Evolutionary conservation across 116 monocot genomes (phyloP).

Genomic region (Posidonia oceanica): DNA sequence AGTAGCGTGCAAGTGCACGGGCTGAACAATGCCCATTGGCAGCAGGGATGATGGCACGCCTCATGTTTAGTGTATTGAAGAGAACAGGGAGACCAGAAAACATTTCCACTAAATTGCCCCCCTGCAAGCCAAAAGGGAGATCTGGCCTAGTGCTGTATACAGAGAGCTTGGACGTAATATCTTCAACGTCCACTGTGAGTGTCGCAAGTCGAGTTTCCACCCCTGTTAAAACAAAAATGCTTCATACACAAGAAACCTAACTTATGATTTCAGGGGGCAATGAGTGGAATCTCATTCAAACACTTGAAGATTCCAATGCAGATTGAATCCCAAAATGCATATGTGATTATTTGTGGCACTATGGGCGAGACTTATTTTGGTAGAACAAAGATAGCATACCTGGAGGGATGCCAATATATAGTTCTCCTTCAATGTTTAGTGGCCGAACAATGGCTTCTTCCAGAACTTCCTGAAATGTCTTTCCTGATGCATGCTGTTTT

Average conservation of each 20-base stretch:
- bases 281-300: too few relatives aligned
- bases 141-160: conserved; percentile 21
- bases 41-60: conserved; percentile 87
- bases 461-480: conserved; percentile 82
- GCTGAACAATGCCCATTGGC: conserved; percentile 94
- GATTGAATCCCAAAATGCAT: neutral
- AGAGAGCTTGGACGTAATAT: conserved; percentile 37
- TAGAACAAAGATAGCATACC: conserved; percentile 29
- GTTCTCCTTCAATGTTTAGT: conserved; percentile 81
- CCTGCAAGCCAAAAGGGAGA: conserved; percentile 21
- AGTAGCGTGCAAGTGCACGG: conserved; percentile 88
- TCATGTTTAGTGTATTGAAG: conserved; percentile 82
- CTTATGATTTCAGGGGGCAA: neutral
- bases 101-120: conserved; percentile 40
- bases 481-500: conserved; percentile 81
- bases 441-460: conserved; percentile 88
- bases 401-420: conserved; percentile 96
- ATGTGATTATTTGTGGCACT: neutral
- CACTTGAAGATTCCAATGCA: too few relatives aligned
- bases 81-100: conserved; percentile 43
- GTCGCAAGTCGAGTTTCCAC: conserved; percentile 90
- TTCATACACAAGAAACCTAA: neutral
- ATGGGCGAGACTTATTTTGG: neutral
- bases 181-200: conserved; percentile 57
- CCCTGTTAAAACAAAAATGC: conserved; percentile 28